Conservation (phyloP, 2,329 filamentous ascomycete genomes). For the Clonostachys rhizophaga region DNA sequence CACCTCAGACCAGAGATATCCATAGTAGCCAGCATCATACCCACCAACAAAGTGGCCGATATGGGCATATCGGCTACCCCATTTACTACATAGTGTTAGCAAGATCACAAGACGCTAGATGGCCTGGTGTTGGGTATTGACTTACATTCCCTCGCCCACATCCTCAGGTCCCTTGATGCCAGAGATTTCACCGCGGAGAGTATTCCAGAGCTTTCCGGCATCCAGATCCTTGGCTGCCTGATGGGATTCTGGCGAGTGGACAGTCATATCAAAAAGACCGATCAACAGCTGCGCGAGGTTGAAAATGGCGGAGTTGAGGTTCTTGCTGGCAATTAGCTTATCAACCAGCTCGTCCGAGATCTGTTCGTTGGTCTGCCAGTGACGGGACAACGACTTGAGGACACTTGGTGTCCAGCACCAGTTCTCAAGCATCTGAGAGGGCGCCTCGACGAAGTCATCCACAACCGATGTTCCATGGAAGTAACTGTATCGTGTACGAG, state of each 20-base stretch:
- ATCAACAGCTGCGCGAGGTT: constrained; percentile 77
- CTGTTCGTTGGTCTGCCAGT: constrained; percentile 65
- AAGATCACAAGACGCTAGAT: not conserved
- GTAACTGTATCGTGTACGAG: constrained; percentile 56
- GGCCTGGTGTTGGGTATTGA: constrained; percentile 3
- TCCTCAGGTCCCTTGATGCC: constrained; percentile 72
- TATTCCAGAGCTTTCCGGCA: constrained; percentile 65
- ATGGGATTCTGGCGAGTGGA: constrained; percentile 68
- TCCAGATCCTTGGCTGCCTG: constrained; percentile 63
- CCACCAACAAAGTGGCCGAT: constrained; percentile 82
- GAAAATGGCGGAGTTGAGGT: constrained; percentile 76
- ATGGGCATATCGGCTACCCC: constrained; percentile 74
- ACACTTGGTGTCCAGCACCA: constrained; percentile 69
- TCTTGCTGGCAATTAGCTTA: constrained; percentile 71
- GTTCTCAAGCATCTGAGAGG: constrained; percentile 71
- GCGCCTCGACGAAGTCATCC: constrained; percentile 67
- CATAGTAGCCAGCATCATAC: constrained; percentile 83
- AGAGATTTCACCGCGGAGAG: constrained; percentile 64
- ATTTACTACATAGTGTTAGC: constrained; percentile 36
- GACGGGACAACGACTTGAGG: constrained; percentile 62
- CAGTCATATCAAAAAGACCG: constrained; percentile 78
- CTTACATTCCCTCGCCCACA: constrained; percentile 50
- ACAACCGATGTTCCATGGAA: constrained; percentile 66
- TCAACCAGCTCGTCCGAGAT: constrained; percentile 73
- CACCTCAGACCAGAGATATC: constrained; percentile 69